phyloP scores from a whole-genome alignment of 2,329 filamentous ascomycete species.

The Falciphora oryzae region DNA sequence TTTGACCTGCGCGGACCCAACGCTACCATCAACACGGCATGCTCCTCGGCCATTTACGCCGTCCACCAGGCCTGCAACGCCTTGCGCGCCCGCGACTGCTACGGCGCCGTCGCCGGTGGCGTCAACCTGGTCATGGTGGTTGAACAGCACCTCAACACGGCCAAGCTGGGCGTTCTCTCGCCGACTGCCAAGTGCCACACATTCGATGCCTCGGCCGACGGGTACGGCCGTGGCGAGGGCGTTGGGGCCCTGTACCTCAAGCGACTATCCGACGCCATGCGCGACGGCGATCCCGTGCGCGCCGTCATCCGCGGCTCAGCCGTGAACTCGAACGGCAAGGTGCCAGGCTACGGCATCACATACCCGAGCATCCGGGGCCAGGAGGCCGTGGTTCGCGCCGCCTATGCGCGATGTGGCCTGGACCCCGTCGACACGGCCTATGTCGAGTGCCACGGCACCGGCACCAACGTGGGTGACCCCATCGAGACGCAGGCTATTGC shows the following conservation, averaged over 20 bases:
- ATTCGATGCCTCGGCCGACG: conserved; percentile 36
- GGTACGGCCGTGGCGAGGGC: conserved; percentile 48
- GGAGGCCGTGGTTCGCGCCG: conserved; percentile 15
- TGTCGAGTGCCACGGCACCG: conserved; percentile 38
- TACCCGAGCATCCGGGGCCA: conserved; percentile 22
- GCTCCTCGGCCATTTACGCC: conserved; percentile 43
- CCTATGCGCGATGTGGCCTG: conserved; percentile 14
- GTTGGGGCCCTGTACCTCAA: conserved; percentile 57
- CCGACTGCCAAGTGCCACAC: conserved; percentile 19
- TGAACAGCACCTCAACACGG: neutral
- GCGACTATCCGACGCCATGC: conserved; percentile 47
- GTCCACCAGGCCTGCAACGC: conserved; percentile 50
- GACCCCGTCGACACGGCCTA: conserved; percentile 17
- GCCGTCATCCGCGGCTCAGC: conserved; percentile 24
- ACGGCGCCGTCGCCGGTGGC: neutral
- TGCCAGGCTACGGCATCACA: conserved; percentile 16
- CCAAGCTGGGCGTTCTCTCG: conserved; percentile 27
- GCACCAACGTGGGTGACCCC: conserved; percentile 23
- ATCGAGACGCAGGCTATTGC: conserved; percentile 11
- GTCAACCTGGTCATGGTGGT: conserved; percentile 12
- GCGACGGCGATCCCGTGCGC: conserved; percentile 27
- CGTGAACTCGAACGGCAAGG: conserved; percentile 17
- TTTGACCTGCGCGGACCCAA: neutral
- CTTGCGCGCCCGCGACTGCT: neutral
- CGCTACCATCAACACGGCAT: conserved; percentile 1